Evolutionary conservation across 768 basidiomycete genomes (phyloP), one percentile per base, ranked within the genome.

Genomic region (Pholiota conissans): DNA sequence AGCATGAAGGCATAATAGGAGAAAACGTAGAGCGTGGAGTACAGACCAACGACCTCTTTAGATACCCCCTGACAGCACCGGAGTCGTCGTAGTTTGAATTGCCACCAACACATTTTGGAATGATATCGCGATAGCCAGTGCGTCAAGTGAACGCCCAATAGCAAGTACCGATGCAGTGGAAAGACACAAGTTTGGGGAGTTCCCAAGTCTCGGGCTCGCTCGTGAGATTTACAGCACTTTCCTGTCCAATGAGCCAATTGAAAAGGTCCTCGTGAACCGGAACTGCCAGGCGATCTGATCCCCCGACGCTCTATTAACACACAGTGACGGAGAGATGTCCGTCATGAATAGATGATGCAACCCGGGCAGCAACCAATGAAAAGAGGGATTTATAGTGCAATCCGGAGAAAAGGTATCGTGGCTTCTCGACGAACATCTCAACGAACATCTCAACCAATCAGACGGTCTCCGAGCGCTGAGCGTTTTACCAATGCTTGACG

Each of bases 1-100:
- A 61, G 52, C 57, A 63, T n/a, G 59, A 35, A 53, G 56, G 60
- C 57, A 57, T 61, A 35, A 49, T 56, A 56, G 27, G 3, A 39
- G 45, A 39, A 48, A 32, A 13, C 30, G 53, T 56, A 13, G 56
- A 52, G 55, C 47, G 16, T 49, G n/a, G 57, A 49, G 57, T n/a
- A 39, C 24, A 30, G 35, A 26, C 26, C 6, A 53, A 53, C 35
- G 27, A 53, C 11, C 20, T 24, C n/a, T n/a, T 34, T 53, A 49
- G 46, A 37, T 28, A 20, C 26, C 9, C 11, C 49, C 37, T 52
- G 11, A 46, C 26, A 11, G 30, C 30, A 32, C 30, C 30, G n/a
- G 18, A 8, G 27, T 20, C 14, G 24, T 29, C n/a, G 24, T 14
- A 34, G 11, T 30, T n/a, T 20, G 14, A 34, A n/a, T 16, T 22